Conservation (phyloP, 2,329 filamentous ascomycete genomes). For the Fusarium robinianum region DNA sequence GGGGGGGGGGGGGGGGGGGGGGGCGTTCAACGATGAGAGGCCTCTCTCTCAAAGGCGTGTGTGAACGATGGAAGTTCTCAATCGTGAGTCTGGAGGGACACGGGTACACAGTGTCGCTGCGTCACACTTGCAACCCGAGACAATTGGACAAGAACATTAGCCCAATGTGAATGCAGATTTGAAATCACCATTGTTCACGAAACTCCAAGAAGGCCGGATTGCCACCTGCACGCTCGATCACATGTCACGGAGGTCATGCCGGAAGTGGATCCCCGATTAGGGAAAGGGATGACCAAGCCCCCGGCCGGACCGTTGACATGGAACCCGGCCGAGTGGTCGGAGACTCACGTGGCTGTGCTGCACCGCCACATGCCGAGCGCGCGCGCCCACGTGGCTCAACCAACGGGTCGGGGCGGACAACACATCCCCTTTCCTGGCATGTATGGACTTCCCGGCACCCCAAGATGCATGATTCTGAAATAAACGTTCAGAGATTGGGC, state of each 20-base stretch:
- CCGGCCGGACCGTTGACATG: slow-evolving; percentile 15
- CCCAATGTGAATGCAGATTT: too few species aligned
- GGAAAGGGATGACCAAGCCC: too few species aligned
- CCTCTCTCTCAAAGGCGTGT: too few species aligned
- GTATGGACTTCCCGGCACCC: slow-evolving; percentile 13
- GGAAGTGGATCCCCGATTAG: slow-evolving; percentile 32
- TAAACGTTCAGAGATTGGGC: slow-evolving; percentile 17
- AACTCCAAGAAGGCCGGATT: slow-evolving; percentile 21
- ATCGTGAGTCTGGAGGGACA: too few species aligned
- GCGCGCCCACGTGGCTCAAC: slow-evolving; percentile 33
- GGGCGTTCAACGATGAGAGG: slow-evolving; percentile 16
- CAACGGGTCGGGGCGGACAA: slow-evolving; percentile 14
- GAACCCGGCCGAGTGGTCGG: slow-evolving; percentile 34
- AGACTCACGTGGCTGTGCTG: slow-evolving; percentile 2
- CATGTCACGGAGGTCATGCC: slow-evolving; percentile 29
- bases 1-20: too few species aligned
- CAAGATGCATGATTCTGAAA: slow-evolving; percentile 27
- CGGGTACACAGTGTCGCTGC: too few species aligned
- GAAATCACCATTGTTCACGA: slow-evolving; percentile 10
- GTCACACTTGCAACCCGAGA: too few species aligned
- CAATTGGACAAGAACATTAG: too few species aligned
- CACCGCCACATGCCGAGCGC: slow-evolving; percentile 28
- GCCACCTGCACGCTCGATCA: slow-evolving; percentile 30
- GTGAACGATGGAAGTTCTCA: too few species aligned
- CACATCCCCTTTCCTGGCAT: too few species aligned